These are phyloP conservation scores for Exophiala spinifera DNA, from an alignment of 2,329 filamentous ascomycete species.

Conservation along the genomic window DNA sequence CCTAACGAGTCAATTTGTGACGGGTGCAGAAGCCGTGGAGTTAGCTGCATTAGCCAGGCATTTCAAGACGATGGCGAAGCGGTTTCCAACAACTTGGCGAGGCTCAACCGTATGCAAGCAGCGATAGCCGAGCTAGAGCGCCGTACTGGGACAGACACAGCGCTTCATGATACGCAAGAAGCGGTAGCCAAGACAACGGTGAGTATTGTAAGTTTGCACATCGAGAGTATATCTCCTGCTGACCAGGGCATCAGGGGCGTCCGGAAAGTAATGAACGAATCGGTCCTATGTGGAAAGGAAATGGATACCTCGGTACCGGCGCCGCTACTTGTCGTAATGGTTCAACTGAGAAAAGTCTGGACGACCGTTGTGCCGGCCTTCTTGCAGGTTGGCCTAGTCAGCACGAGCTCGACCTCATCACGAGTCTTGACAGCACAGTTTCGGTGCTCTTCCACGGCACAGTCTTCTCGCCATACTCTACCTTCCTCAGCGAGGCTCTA, in stretches of 20 bases:
- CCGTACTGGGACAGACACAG: too few species aligned
- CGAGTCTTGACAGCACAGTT: conserved; percentile 31
- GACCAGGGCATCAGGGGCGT: too few species aligned
- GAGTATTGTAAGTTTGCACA: too few species aligned
- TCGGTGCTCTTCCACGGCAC: conserved; percentile 38
- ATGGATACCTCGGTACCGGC: too few species aligned
- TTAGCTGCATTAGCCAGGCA: conserved; percentile 31
- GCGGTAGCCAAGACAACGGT: too few species aligned
- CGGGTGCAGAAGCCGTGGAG: conserved; percentile 46
- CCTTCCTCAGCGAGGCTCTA: conserved; percentile 16
- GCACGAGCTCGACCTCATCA: conserved; percentile 40
- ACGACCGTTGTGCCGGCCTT: conserved; percentile 24
- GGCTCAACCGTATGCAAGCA: not conserved
- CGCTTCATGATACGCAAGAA: too few species aligned
- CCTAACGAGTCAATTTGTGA: conserved; percentile 43
- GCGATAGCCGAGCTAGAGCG: too few species aligned
- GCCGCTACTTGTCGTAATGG: too few species aligned
- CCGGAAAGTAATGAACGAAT: too few species aligned
- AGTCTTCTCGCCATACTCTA: conserved; percentile 37
- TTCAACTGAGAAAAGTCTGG: too few species aligned
- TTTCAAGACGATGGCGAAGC: not conserved
- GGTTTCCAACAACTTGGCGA: not conserved
- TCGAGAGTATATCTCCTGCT: too few species aligned
- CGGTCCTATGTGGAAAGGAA: too few species aligned
- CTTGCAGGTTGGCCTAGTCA: conserved; percentile 40